Evolutionary conservation across 2,329 filamentous ascomycete genomes (phyloP), one percentile per base, ranked within the genome.

Genomic region (Aspergillus ochraceus): DNA sequence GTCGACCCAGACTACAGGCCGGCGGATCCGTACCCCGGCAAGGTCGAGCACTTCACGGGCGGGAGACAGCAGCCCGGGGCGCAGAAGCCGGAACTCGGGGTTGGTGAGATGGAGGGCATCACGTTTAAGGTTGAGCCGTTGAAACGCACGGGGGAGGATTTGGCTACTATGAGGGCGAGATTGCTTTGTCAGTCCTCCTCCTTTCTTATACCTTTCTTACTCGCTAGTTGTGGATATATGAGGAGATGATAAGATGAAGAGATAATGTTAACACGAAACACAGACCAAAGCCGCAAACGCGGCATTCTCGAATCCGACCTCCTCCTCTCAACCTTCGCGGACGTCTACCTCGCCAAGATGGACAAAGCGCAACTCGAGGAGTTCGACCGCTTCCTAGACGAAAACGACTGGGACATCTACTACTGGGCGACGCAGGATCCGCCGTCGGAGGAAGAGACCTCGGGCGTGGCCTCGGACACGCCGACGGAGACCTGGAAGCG

Each of bases 331-430:
- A 99, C 95, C 66, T 99, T 99, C 75, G 95, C 95, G 65, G 87
- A 94, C 66, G 81, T 83, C 57, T 84, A 96, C 77, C 88, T 99
- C 22, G 81, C 83, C 49, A 80, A 80, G 62, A 96, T 99, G 91
- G 86, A 85, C 1, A 76, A 81, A 6, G 77, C 82, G 54, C 90
- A 96, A 73, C 87, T 98, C 68, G 78, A 85, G 68, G 86, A 96
- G 77, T 98, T 95, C 81, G 94, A 98, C 76, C 81, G 84, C 29
- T 96, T 99, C 81, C 87, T 99, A 58, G 95, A 99, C 77, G 95
- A 99, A 80, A 99, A 99, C 78, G 95, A 99, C 81, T 99, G 95
- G 95, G 95, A 99, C 76, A 97, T 99, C 63, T 99, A 99, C 83
- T 99, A 99, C 84, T 99, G 95, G 95, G 92, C 91, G 3, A 99